These are phyloP conservation scores for Hemileia vastatrix DNA, from an alignment of 1,284 basidiomycete genomes.

Conservation along the genomic window DNA sequence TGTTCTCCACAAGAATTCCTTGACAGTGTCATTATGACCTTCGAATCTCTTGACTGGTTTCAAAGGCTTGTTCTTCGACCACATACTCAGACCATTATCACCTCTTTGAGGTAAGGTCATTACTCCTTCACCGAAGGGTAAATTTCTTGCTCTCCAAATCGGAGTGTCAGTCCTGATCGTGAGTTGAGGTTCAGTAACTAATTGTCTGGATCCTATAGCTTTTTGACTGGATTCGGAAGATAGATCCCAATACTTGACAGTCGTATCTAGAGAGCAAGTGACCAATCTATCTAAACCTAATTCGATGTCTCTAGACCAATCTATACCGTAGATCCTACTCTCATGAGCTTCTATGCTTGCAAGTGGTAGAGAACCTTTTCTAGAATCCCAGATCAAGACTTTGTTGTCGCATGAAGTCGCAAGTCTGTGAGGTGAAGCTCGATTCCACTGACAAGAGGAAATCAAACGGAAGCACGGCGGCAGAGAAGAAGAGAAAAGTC, in stretches of 20 bases:
- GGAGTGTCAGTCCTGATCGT: constrained; percentile 71
- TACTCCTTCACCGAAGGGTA: constrained; percentile 88
- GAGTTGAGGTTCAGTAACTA: constrained; percentile 50
- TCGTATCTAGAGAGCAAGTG: constrained; percentile 82
- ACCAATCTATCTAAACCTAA: constrained; percentile 74
- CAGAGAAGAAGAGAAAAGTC: background rate
- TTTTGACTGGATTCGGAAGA: too few species aligned
- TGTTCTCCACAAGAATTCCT: constrained; percentile 92
- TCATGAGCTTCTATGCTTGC: constrained; percentile 48
- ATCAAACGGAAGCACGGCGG: constrained; percentile 52
- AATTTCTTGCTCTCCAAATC: constrained; percentile 81
- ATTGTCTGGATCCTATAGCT: constrained; percentile 42
- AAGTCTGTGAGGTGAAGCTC: constrained; percentile 67
- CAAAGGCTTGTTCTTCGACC: constrained; percentile 51
- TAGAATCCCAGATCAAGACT: constrained; percentile 74
- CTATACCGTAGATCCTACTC: too few species aligned
- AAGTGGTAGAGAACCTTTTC: constrained; percentile 69
- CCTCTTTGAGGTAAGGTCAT: constrained; percentile 82
- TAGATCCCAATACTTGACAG: constrained; percentile 73
- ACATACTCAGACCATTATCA: constrained; percentile 76
- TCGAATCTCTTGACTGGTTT: constrained; percentile 66
- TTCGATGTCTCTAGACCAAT: constrained; percentile 68
- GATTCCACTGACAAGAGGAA: constrained; percentile 90
- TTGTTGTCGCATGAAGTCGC: constrained; percentile 75
- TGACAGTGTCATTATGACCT: constrained; percentile 84